phyloP scores from a whole-genome alignment of 306 rosid species.

The Sindora glabra region DNA sequence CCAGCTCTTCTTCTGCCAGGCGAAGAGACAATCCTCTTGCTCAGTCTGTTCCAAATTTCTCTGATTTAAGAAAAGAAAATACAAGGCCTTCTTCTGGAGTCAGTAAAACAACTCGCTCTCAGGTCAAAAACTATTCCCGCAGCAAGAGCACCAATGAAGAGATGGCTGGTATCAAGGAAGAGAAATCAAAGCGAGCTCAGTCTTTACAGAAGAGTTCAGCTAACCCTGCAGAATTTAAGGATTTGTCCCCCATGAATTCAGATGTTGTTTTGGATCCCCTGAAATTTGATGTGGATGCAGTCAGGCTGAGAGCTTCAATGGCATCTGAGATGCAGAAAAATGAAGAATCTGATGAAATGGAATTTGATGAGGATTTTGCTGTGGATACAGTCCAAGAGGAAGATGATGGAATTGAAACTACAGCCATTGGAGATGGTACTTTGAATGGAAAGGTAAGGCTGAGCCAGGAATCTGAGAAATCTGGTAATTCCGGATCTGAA shows the following conservation, averaged over 20 bases:
- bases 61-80: conserved; percentile 95
- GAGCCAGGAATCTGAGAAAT: conserved; percentile 63
- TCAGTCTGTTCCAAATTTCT: conserved; percentile 91
- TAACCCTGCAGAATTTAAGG: conserved; percentile 54
- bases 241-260: conserved; percentile 42
- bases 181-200: conserved; percentile 54
- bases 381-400: conserved; percentile 47
- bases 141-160: conserved; percentile 71
- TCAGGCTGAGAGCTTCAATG: conserved; percentile 57
- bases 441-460: conserved; percentile 55
- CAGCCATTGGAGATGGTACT: conserved; percentile 35
- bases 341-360: conserved; percentile 58
- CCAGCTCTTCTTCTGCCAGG: conserved; percentile 50
- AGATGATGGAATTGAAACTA: conserved; percentile 52
- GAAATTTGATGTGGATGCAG: conserved; percentile 58
- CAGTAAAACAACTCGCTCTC: conserved; percentile 59
- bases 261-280: conserved; percentile 65
- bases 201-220: conserved; percentile 58
- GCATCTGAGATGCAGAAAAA: conserved; percentile 36
- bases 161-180: conserved; percentile 51
- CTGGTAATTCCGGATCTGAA: conserved; percentile 72
- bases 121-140: conserved; percentile 56
- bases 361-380: conserved; percentile 57
- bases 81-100: conserved; percentile 83
- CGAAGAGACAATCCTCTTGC: conserved; percentile 76